Evolutionary conservation across 768 basidiomycete species (phyloP).

Genomic region (Termitomyces sp.): DNA sequence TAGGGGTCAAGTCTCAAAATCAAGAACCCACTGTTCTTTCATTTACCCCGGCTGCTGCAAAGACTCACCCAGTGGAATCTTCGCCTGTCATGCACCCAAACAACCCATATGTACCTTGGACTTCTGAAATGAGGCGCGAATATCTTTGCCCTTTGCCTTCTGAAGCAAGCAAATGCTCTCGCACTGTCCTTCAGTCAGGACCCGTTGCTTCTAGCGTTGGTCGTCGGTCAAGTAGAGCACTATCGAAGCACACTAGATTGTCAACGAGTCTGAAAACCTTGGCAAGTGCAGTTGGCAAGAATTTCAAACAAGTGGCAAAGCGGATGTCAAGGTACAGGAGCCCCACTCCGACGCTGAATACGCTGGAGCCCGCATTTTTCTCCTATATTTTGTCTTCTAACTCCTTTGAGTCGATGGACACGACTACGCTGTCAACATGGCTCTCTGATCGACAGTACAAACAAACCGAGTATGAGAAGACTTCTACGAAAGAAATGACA

Average conservation of each 20-base stretch:
- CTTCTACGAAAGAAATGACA: conserved; percentile 26
- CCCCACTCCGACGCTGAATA: neutral
- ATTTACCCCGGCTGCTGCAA: neutral
- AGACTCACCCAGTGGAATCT: neutral
- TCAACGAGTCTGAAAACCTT: conserved; percentile 29
- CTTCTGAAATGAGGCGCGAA: conserved; percentile 33
- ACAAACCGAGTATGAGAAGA: conserved; percentile 21
- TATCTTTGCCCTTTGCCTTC: conserved; percentile 34
- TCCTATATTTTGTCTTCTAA: conserved; percentile 8
- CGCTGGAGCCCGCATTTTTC: conserved; percentile 4
- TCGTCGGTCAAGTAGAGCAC: neutral
- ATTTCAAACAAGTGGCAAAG: conserved; percentile 19
- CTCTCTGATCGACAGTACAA: conserved; percentile 32
- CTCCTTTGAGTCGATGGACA: conserved; percentile 20
- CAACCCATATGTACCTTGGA: conserved; percentile 53
- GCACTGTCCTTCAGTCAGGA: conserved; percentile 21
- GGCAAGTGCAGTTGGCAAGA: conserved; percentile 19
- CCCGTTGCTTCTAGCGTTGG: neutral
- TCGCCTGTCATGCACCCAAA: conserved; percentile 43
- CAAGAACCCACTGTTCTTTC: neutral
- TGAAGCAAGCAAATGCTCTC: conserved; percentile 26
- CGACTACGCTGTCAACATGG: conserved; percentile 23
- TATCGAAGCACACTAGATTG: conserved; percentile 15
- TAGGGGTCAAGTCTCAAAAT: neutral
- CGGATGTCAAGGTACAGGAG: conserved; percentile 17